Conservation (phyloP, 2,329 filamentous ascomycete species). For the Acarospora socialis region DNA sequence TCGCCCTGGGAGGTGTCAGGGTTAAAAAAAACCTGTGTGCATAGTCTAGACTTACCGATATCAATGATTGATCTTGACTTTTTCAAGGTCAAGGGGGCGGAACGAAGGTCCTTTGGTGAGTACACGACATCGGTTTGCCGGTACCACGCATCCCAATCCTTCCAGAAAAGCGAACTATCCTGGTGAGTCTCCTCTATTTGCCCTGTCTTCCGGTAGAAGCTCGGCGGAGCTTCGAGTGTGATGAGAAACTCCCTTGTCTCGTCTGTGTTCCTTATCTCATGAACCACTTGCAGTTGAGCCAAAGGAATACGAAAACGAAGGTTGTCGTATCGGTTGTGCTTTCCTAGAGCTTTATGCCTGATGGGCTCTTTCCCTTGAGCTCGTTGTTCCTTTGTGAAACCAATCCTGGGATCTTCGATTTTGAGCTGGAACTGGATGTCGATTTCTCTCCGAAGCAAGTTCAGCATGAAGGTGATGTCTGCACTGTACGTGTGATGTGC, state of each 20-base stretch:
- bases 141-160: slow-evolving; percentile 43
- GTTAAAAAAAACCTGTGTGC: too few species aligned
- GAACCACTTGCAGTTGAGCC: slow-evolving; percentile 28
- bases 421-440: slow-evolving; percentile 30
- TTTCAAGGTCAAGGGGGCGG: slow-evolving; percentile 31
- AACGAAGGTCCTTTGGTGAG: slow-evolving; percentile 22
- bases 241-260: slow-evolving; percentile 22
- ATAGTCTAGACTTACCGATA: slow-evolving; percentile 31
- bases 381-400: not conserved
- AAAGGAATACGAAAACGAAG: slow-evolving; percentile 34
- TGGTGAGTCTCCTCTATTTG: slow-evolving; percentile 28
- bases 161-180: slow-evolving; percentile 34
- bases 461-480: slow-evolving; percentile 24
- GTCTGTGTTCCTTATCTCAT: slow-evolving; percentile 15
- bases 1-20: slow-evolving; percentile 28
- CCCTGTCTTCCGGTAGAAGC: slow-evolving; percentile 28
- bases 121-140: slow-evolving; percentile 50
- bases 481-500: slow-evolving; percentile 16
- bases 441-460: slow-evolving; percentile 31
- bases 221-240: slow-evolving; percentile 29
- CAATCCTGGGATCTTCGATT: slow-evolving; percentile 14
- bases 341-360: too few species aligned
- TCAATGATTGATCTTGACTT: slow-evolving; percentile 42
- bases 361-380: too few species aligned
- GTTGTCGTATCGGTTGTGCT: slow-evolving; percentile 10